Base-by-base conservation (phyloP, 495 filamentous ascomycete species). In the Xylaria scruposa region DNA sequence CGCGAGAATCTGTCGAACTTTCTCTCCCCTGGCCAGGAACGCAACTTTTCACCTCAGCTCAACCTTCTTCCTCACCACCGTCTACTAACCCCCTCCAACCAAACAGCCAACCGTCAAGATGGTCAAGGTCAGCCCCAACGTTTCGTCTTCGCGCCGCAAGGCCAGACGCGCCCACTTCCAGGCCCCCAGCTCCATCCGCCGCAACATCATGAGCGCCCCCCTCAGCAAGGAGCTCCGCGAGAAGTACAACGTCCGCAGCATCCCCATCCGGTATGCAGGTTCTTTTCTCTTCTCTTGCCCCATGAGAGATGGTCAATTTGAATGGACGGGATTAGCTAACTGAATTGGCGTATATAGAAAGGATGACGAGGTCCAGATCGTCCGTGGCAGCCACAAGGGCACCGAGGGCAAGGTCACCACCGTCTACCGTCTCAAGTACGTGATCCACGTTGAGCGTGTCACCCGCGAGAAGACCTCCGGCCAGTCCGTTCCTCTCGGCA, bases 91-190 rank as follows among this genome's bases (percentile, higher is more conserved):
- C n/a, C 8, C 15, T 13, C 21, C 46, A 13, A 44, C 44, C 24
- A 49, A 70, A 61, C 36, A 38, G 36, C 10, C 62, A 71, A 62
- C 51, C 62, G 62, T 66, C 61, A 71, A 59, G 61, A 65, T 71
- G 69, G 58, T 38, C 58, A 71, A 71, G 69, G 38, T 47, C 69
- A 71, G 44, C 69, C 49, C 69, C 60, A 71, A 71, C 19, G 80
- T 94, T 81, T 85, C 90, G 84, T 93, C 92, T 84, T 97, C 93
- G 80, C 91, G 96, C 85, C 90, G 95, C 83, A 99, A 99, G 92
- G 93, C 93, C 83, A 93, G 96, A 86, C 97, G 97, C 89, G 93
- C 93, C 75, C 95, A 99, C 88, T 98, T 97, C 91, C 84, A 84
- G 73, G 96, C 96, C 72, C 94, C 94, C 63, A 97, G 94, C 81